Evolutionary conservation across 2,329 filamentous ascomycete genomes (phyloP).

Genomic region (Shiraia bambusicola): DNA sequence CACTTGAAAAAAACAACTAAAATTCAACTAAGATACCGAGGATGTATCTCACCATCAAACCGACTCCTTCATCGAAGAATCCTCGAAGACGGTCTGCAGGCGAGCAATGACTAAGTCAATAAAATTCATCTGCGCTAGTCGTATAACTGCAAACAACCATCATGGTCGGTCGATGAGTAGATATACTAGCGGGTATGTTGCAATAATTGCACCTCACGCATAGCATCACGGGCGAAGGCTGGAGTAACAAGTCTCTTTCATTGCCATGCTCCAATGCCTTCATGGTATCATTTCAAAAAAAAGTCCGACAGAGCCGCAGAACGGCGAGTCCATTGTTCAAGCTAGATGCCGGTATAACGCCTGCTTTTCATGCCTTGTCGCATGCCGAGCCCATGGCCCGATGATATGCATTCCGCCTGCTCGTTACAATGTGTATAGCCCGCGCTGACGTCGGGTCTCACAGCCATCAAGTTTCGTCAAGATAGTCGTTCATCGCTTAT

Average conservation of each 20-base stretch:
- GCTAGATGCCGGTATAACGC: constrained; percentile 42
- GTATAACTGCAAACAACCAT: constrained; percentile 89
- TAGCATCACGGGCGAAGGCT: constrained; percentile 21
- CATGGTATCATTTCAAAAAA: constrained; percentile 37
- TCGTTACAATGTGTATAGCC: constrained; percentile 37
- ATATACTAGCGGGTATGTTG: constrained; percentile 70
- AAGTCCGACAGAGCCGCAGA: constrained; percentile 37
- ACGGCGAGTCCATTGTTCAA: constrained; percentile 42
- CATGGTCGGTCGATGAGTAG: constrained; percentile 71
- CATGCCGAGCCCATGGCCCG: constrained; percentile 40
- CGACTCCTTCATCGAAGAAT: constrained; percentile 63
- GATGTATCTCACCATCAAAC: constrained; percentile 90
- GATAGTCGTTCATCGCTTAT: constrained; percentile 47
- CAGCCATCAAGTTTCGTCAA: constrained; percentile 45
- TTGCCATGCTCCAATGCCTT: constrained; percentile 26
- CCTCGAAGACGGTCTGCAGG: constrained; percentile 77
- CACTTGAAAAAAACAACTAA: too few relatives aligned
- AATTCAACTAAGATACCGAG: neutral
- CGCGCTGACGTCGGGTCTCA: constrained; percentile 36
- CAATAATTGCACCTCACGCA: constrained; percentile 15
- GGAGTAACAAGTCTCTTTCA: constrained; percentile 29
- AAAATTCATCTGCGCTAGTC: constrained; percentile 79
- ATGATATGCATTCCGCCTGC: constrained; percentile 45
- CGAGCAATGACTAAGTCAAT: constrained; percentile 61
- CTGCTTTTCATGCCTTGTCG: constrained; percentile 40